These are phyloP conservation scores for Aspergillus sclerotialis DNA, from an alignment of 2,329 filamentous ascomycete genomes.

Conservation along the genomic window DNA sequence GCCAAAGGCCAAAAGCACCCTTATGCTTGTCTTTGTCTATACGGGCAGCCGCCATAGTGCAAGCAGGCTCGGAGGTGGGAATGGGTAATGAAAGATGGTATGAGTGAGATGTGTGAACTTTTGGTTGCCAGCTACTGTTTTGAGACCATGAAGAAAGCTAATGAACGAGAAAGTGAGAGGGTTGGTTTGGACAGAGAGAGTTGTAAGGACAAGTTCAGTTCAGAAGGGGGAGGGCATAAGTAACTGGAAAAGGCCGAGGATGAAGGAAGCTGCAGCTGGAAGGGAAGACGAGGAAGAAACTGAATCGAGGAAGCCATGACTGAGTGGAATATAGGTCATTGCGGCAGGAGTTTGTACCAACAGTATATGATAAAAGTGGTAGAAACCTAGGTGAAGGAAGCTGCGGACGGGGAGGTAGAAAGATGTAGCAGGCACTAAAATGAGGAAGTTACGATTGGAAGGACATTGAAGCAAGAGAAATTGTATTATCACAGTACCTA, in stretches of 20 bases:
- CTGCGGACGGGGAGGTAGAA: neutral
- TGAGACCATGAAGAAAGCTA: neutral
- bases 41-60: slow-evolving; percentile 14
- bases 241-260: no score
- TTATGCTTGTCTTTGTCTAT: slow-evolving; percentile 12
- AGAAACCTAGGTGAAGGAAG: neutral
- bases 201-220: neutral
- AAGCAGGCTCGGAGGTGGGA: neutral
- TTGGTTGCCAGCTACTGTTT: neutral
- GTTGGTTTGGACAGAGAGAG: neutral
- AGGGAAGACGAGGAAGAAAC: no score
- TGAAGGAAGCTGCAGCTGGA: no score
- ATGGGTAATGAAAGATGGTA: slow-evolving; percentile 1
- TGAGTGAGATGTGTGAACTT: neutral
- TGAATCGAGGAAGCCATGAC: no score
- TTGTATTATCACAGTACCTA: neutral
- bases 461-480: neutral
- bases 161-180: neutral
- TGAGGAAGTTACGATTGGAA: slow-evolving; percentile 1
- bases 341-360: no score
- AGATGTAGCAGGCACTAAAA: neutral
- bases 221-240: neutral
- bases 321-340: no score
- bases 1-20: slow-evolving; percentile 16
- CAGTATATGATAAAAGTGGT: neutral